phyloP scores from a whole-genome alignment of 148 eudicot species.

The Spergularia bocconei region DNA sequence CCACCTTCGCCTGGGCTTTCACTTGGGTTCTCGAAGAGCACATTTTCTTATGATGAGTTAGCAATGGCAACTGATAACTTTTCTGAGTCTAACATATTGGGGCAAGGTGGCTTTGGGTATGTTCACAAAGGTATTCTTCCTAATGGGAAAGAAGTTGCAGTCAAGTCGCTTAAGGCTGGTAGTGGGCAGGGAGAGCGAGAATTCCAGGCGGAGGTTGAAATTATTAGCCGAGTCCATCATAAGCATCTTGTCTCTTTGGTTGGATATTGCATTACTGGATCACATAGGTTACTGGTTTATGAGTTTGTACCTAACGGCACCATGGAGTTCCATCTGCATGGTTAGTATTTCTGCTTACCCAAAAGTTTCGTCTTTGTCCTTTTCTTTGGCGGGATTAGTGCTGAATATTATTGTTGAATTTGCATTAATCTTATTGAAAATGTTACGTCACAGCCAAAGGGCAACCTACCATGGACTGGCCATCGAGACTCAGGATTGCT shows the following conservation, averaged over 20 bases:
- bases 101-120: constrained; percentile 98
- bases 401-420: background rate
- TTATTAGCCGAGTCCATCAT: constrained; percentile 96
- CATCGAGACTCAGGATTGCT: constrained; percentile 64
- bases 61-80: constrained; percentile 88
- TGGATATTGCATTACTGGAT: constrained; percentile 90
- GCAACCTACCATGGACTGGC: constrained; percentile 59
- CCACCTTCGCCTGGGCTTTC: constrained; percentile 82
- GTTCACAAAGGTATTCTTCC: constrained; percentile 92
- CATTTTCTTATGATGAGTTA: constrained; percentile 83
- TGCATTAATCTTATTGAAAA: constrained; percentile 16
- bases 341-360: constrained; percentile 26
- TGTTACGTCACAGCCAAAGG: constrained; percentile 49
- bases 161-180: constrained; percentile 86
- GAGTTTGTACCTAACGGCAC: constrained; percentile 91
- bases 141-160: constrained; percentile 91
- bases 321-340: constrained; percentile 62
- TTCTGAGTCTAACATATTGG: constrained; percentile 77
- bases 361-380: background rate
- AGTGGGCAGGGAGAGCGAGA: constrained; percentile 98
- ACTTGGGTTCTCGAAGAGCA: constrained; percentile 70
- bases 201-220: constrained; percentile 95
- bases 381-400: background rate
- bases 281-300: constrained; percentile 80
- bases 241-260: constrained; percentile 97